Evolutionary conservation across 2,329 filamentous ascomycete species (phyloP).

Genomic region (Lasiodiplodia citricola): DNA sequence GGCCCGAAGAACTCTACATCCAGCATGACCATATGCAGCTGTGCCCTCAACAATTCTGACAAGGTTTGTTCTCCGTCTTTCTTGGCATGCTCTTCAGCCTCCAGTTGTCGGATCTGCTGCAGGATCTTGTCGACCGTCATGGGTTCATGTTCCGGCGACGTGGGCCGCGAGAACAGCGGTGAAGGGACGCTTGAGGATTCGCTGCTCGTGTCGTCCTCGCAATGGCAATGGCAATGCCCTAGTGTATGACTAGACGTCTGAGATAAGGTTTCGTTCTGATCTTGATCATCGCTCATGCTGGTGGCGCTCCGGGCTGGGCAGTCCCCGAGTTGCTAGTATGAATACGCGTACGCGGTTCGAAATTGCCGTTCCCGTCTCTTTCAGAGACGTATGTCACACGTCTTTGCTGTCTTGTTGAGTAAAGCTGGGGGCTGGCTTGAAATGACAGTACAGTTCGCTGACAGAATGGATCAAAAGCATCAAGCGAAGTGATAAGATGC

Average conservation of each 20-base stretch:
- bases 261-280: background rate
- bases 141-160: background rate
- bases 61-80: background rate
- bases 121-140: background rate
- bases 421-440: background rate
- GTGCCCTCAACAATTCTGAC: rapidly evolving
- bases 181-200: background rate
- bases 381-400: no score
- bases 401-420: background rate
- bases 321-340: no score
- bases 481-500: background rate
- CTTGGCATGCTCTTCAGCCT: background rate
- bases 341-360: no score
- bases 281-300: background rate
- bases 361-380: no score
- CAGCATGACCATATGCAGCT: background rate
- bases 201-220: background rate
- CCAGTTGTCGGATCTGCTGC: background rate
- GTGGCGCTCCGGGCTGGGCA: background rate
- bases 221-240: no score
- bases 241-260: no score
- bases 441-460: background rate
- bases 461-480: background rate
- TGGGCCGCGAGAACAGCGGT: background rate
- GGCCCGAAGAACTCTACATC: background rate